phyloP scores from a whole-genome alignment of 1,284 basidiomycete genomes.

The Apiotrichum mycotoxinovorans region DNA sequence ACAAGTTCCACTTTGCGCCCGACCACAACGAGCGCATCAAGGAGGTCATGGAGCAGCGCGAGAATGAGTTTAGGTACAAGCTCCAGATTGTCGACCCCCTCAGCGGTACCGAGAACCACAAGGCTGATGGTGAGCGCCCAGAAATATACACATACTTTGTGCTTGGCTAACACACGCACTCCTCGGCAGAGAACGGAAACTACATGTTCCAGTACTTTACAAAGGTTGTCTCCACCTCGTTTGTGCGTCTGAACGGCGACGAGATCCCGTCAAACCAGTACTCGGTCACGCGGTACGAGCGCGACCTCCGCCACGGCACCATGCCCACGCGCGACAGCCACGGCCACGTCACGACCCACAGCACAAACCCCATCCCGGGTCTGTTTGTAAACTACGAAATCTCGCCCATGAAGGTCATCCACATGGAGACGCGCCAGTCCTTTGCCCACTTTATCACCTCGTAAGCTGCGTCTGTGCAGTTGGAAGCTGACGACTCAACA shows the following conservation, averaged over 20 bases:
- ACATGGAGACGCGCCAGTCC: conserved; percentile 84
- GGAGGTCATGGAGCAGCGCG: conserved; percentile 50
- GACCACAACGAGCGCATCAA: conserved; percentile 62
- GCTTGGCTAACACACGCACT: neutral
- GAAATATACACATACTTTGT: conserved; percentile 3
- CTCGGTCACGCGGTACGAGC: conserved; percentile 91
- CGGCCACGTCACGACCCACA: conserved; percentile 71
- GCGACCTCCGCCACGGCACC: conserved; percentile 66
- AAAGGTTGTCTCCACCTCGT: conserved; percentile 92
- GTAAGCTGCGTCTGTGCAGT: conserved; percentile 54
- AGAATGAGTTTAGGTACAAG: conserved; percentile 62
- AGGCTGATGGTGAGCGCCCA: conserved; percentile 55
- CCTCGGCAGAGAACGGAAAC: conserved; percentile 5
- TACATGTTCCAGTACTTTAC: conserved; percentile 49
- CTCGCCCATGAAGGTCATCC: conserved; percentile 89
- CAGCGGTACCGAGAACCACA: conserved; percentile 61
- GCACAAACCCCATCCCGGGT: conserved; percentile 72
- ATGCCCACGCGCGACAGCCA: conserved; percentile 58
- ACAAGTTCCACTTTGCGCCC: conserved; percentile 76
- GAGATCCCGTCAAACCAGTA: conserved; percentile 64
- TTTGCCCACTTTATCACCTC: conserved; percentile 97
- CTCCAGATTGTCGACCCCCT: conserved; percentile 81
- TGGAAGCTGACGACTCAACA: conserved; percentile 44
- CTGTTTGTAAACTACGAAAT: conserved; percentile 97
- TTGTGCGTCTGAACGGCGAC: conserved; percentile 72